phyloP scores from a whole-genome alignment of 1,139 yeast genomes.

The Eremothecium coryli region DNA sequence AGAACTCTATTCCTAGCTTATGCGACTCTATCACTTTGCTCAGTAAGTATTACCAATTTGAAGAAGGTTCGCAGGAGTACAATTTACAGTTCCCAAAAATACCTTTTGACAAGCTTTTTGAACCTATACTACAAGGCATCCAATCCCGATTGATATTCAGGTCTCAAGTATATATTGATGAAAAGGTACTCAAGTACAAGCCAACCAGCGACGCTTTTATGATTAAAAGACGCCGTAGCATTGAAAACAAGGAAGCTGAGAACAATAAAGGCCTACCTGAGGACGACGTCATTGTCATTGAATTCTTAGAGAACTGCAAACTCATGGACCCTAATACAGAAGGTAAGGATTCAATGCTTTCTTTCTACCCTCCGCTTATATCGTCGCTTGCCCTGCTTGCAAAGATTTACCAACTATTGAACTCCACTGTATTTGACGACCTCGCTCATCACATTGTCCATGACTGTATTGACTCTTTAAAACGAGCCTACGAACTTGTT shows the following conservation, averaged over 20 bases:
- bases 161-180: slow-evolving; percentile 63
- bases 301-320: slow-evolving; percentile 15
- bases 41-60: slow-evolving; percentile 59
- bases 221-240: slow-evolving; percentile 31
- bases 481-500: slow-evolving; percentile 41
- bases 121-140: slow-evolving; percentile 64
- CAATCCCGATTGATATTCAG: slow-evolving; percentile 75
- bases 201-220: slow-evolving; percentile 62
- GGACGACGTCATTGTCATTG: slow-evolving; percentile 10
- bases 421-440: slow-evolving; percentile 74
- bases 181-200: slow-evolving; percentile 54
- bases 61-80: slow-evolving; percentile 34
- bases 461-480: slow-evolving; percentile 55
- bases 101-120: slow-evolving; percentile 51
- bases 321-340: slow-evolving; percentile 12
- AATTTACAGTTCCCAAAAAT: slow-evolving; percentile 28
- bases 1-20: slow-evolving; percentile 52
- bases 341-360: slow-evolving; percentile 15
- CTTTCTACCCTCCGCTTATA: slow-evolving; percentile 65
- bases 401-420: slow-evolving; percentile 70
- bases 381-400: slow-evolving; percentile 64
- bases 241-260: slow-evolving; percentile 8
- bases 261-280: neutral
- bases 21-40: slow-evolving; percentile 71
- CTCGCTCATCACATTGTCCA: slow-evolving; percentile 83